Evolutionary conservation across 73 alveolate genomes (phyloP).

Genomic region (Diophrys sp.): DNA sequence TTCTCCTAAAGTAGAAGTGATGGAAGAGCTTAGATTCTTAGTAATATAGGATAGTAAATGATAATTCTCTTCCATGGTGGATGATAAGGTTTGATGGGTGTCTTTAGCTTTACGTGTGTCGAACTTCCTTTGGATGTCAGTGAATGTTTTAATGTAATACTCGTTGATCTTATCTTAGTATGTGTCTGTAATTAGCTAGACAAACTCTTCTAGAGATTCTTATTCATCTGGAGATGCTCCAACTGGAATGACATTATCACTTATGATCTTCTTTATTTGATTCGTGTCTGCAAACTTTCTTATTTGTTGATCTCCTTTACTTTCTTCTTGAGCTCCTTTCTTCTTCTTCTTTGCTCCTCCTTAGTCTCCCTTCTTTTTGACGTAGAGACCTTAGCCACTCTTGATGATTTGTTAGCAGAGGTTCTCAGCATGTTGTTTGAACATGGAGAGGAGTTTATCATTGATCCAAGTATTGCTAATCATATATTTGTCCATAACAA

Average conservation of each 20-base stretch:
- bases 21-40: slow-evolving; percentile 11
- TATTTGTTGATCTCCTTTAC: not conserved
- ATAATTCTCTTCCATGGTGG: slow-evolving; percentile 10
- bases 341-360: not conserved
- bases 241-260: not conserved
- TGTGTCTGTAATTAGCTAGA: not conserved
- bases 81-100: not conserved
- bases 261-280: no score
- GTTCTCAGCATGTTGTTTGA: not conserved
- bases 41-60: slow-evolving; percentile 2
- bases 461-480: not conserved
- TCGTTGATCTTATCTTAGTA: not conserved
- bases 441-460: not conserved
- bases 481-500: not conserved
- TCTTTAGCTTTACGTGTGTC: not conserved
- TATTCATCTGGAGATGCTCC: not conserved
- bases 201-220: not conserved
- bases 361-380: not conserved
- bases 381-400: not conserved
- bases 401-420: not conserved
- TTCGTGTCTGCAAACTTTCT: not conserved
- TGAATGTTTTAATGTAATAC: not conserved
- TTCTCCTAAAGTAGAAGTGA: slow-evolving; percentile 18
- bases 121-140: not conserved
- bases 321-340: not conserved